Conservation (phyloP, 2,329 filamentous ascomycete species). For the Plectosphaerella cucumerina region DNA sequence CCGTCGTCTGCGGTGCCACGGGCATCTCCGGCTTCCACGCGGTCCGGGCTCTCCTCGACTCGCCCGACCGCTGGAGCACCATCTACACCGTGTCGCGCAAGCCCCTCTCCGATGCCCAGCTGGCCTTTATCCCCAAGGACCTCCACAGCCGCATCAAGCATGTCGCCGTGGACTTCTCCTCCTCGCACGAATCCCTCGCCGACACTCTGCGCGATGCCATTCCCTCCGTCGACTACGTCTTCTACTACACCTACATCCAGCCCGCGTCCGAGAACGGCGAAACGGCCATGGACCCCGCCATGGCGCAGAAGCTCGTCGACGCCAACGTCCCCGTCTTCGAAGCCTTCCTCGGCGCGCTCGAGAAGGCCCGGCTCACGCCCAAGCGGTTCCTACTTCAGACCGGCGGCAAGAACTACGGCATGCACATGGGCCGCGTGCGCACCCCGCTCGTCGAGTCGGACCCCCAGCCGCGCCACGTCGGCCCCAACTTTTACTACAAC, state of each 20-base stretch:
- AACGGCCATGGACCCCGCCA: conserved; percentile 2
- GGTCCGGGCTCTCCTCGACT: conserved; percentile 2
- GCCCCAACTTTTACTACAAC: conserved; percentile 47
- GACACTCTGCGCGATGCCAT: neutral
- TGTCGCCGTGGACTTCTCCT: conserved; percentile 4
- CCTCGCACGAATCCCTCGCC: neutral
- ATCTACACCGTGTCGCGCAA: conserved; percentile 3
- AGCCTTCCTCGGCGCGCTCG: conserved; percentile 42
- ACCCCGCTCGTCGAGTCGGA: conserved; percentile 43
- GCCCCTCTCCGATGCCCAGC: neutral
- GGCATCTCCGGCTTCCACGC: conserved; percentile 6
- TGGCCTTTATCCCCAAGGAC: neutral
- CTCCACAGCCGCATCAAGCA: conserved; percentile 1
- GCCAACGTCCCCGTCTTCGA: conserved; percentile 36
- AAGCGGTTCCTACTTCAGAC: conserved; percentile 45
- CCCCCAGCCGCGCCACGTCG: conserved; percentile 33
- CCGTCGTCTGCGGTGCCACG: conserved; percentile 6
- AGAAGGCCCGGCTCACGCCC: conserved; percentile 34
- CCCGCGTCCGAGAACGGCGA: neutral
- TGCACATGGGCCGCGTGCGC: conserved; percentile 43
- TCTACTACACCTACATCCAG: conserved; percentile 8
- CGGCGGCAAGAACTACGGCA: conserved; percentile 48
- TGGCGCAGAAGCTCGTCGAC: conserved; percentile 17
- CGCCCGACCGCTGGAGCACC: conserved; percentile 3
- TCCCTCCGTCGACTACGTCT: conserved; percentile 5